Percentiles rank a stretch among this genome's conserved stretches.
phyloP scores from a whole-genome alignment of 2,329 filamentous ascomycete species.

The Fonsecaea erecta region DNA sequence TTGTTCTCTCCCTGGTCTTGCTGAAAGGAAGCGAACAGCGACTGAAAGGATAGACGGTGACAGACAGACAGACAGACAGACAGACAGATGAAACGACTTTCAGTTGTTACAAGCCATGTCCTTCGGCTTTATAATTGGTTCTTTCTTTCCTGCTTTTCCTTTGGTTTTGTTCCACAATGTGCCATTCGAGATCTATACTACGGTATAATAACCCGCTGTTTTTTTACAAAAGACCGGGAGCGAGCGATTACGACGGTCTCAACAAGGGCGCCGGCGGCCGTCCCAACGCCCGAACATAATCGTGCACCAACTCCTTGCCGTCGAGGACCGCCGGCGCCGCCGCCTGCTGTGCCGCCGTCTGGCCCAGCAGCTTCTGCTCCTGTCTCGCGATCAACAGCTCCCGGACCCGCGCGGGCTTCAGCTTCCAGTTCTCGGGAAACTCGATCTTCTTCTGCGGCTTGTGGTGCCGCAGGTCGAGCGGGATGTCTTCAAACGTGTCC shows the following conservation, averaged over 20 bases:
- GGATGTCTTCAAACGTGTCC: constrained; percentile 86
- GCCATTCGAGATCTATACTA: background rate
- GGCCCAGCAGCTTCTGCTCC: constrained; percentile 62
- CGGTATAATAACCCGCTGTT: background rate
- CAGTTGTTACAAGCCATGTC: too few species aligned
- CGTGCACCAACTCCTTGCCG: constrained; percentile 31
- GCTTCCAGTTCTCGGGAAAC: constrained; percentile 82
- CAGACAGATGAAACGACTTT: too few species aligned
- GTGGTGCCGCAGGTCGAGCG: constrained; percentile 86
- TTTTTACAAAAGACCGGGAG: constrained; percentile 27
- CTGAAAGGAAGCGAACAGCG: too few species aligned
- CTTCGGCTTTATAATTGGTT: too few species aligned
- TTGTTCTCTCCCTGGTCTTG: too few species aligned
- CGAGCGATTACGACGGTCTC: constrained; percentile 16
- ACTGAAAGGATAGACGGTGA: too few species aligned
- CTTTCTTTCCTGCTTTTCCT: too few species aligned
- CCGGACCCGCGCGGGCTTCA: constrained; percentile 57
- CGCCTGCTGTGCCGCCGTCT: constrained; percentile 45
- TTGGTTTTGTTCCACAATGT: too few species aligned
- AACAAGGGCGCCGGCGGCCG: constrained; percentile 5
- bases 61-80: too few species aligned
- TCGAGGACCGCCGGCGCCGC: constrained; percentile 45
- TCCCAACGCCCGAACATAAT: constrained; percentile 25
- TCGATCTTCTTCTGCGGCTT: constrained; percentile 67
- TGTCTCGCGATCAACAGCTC: constrained; percentile 54